Evolutionary conservation across 2,329 filamentous ascomycete species (phyloP).

Genomic region (Aspergillus calidoustus): DNA sequence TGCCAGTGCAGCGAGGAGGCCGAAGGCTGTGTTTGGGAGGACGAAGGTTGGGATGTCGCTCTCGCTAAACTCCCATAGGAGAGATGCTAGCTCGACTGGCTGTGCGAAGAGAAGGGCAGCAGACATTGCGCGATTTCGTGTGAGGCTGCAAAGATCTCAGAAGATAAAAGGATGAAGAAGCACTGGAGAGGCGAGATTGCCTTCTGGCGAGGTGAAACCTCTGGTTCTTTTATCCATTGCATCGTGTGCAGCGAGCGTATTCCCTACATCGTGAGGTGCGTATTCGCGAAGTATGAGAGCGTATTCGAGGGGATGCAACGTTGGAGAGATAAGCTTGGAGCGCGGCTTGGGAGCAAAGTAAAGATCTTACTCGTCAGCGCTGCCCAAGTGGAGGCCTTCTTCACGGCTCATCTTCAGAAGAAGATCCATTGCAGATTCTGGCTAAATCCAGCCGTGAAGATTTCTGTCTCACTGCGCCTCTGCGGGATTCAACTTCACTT

Average conservation of each 20-base stretch:
- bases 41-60: slow-evolving; percentile 36
- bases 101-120: background rate
- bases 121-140: background rate
- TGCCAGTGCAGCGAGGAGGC: slow-evolving; percentile 32
- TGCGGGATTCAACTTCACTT: background rate
- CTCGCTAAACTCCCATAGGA: slow-evolving; percentile 35
- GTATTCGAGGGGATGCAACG: background rate
- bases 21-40: slow-evolving; percentile 34
- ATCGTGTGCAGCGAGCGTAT: background rate
- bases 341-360: background rate
- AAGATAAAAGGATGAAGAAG: too few relatives aligned
- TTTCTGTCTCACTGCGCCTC: background rate
- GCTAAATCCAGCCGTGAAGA: background rate
- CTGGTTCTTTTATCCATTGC: background rate
- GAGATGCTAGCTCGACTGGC: background rate
- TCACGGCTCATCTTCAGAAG: background rate
- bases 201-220: background rate
- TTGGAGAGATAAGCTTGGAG: background rate
- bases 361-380: background rate
- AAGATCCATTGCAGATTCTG: background rate
- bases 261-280: background rate
- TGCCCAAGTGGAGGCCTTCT: background rate
- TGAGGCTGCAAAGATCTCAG: background rate
- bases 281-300: background rate
- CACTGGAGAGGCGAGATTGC: background rate